Evolutionary conservation across 345 rosid species (phyloP).

Genomic region (Acer saccharum): DNA sequence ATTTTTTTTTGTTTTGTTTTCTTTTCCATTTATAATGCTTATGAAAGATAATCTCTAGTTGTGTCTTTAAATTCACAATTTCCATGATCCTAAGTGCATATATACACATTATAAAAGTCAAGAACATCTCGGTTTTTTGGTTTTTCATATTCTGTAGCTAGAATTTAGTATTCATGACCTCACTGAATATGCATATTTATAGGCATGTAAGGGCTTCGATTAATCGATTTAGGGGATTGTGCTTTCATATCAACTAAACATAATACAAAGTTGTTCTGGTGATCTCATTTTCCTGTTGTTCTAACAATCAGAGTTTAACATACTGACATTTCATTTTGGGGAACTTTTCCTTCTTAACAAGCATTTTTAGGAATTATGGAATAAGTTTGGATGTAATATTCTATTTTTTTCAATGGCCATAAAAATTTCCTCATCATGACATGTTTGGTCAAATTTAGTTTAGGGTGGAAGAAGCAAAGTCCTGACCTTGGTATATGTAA

Average conservation of each 20-base stretch:
- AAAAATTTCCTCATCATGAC: neutral
- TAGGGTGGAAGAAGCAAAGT: neutral
- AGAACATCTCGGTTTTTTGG: too few species aligned
- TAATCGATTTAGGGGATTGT: neutral
- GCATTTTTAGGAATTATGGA: neutral
- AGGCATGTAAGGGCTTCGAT: neutral
- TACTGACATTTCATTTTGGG: neutral
- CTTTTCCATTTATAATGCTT: neutral
- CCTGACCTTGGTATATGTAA: neutral
- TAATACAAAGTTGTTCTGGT: neutral
- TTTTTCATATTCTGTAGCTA: too few species aligned
- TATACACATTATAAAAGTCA: neutral
- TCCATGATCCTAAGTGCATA: neutral
- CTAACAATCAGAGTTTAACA: neutral
- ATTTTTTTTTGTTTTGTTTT: neutral
- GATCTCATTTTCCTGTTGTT: neutral
- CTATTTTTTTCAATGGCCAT: neutral
- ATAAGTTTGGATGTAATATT: neutral
- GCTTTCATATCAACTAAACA: neutral
- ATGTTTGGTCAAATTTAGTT: constrained; percentile 1
- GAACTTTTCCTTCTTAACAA: neutral
- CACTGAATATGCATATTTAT: neutral
- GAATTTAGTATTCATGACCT: too few species aligned
- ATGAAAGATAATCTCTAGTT: neutral
- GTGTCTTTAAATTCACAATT: neutral